These are phyloP conservation scores for Talaromyces sp. DNA, from an alignment of 2,329 filamentous ascomycete species.

Conservation along the genomic window DNA sequence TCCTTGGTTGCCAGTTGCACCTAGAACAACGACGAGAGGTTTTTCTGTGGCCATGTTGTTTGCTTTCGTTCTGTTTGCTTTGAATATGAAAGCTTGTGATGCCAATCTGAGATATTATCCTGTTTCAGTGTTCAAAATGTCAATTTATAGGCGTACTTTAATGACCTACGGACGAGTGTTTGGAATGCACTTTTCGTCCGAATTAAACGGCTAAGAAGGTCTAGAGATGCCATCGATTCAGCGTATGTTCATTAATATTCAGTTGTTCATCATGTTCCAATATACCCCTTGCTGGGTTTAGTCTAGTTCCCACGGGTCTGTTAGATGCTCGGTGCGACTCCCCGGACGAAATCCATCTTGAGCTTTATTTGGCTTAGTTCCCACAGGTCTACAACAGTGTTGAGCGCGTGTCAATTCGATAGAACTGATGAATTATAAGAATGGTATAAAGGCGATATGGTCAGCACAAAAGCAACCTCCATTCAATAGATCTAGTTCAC, in stretches of 20 bases:
- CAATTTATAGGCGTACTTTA: background rate
- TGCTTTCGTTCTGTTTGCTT: no score
- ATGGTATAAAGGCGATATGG: no score
- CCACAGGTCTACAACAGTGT: background rate
- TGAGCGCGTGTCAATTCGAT: background rate
- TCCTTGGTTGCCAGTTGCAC: slow-evolving; percentile 52
- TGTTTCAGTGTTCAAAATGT: no score
- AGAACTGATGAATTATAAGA: no score
- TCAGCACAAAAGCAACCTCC: background rate
- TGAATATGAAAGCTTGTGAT: no score
- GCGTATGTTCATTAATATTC: background rate
- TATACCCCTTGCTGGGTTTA: background rate
- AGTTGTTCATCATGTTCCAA: background rate
- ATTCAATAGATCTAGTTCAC: background rate
- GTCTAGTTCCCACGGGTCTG: slow-evolving; percentile 4
- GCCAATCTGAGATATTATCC: no score
- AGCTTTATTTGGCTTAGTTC: background rate
- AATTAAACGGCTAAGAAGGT: background rate
- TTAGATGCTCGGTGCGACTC: background rate
- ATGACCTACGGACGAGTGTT: background rate
- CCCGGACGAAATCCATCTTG: background rate
- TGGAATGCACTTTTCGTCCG: background rate
- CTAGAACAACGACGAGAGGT: slow-evolving; percentile 50
- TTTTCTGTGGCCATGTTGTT: background rate
- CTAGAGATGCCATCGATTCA: background rate